A percentile compares a stretch with the other conserved stretches of the same genome.
phyloP scores from a whole-genome alignment of 2,329 filamentous ascomycete species.

The Cladosporium sp. region DNA sequence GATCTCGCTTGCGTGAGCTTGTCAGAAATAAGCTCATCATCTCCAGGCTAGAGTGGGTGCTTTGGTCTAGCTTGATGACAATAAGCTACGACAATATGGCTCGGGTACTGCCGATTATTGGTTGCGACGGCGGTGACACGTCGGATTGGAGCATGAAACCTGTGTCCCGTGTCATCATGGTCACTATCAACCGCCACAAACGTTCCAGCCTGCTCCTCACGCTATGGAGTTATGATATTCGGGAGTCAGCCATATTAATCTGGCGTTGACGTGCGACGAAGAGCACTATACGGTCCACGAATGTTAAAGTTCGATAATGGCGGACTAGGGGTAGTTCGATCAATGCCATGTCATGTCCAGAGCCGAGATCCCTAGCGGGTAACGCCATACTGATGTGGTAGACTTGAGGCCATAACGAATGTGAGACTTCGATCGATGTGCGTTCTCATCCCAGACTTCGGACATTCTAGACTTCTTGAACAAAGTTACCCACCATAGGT shows the following conservation, averaged over 20 bases:
- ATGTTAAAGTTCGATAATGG: not conserved
- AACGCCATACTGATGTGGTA: not conserved
- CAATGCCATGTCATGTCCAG: not conserved
- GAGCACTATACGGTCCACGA: not conserved
- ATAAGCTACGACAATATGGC: conserved; percentile 4
- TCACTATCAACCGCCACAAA: not conserved
- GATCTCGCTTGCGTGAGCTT: conserved; percentile 10
- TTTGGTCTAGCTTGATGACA: conserved; percentile 13
- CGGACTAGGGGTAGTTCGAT: not conserved
- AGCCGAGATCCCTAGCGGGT: not conserved
- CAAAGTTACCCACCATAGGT: not conserved
- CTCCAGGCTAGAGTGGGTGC: not conserved
- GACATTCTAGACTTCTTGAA: not conserved
- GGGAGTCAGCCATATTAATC: not conserved
- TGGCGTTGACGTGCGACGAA: not conserved
- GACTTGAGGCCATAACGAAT: not conserved
- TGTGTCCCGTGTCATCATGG: not conserved
- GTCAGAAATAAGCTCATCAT: conserved; percentile 16
- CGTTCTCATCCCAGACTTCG: not conserved
- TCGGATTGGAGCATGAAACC: conserved; percentile 11
- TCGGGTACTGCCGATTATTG: conserved; percentile 21
- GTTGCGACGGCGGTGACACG: not conserved
- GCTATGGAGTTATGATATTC: not conserved
- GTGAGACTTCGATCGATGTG: not conserved
- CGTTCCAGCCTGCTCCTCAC: not conserved